A percentile compares a stretch with the other conserved stretches of the same genome.
phyloP scores from a whole-genome alignment of 164 flowering plant genomes.

The Euptelea pleiosperma region DNA sequence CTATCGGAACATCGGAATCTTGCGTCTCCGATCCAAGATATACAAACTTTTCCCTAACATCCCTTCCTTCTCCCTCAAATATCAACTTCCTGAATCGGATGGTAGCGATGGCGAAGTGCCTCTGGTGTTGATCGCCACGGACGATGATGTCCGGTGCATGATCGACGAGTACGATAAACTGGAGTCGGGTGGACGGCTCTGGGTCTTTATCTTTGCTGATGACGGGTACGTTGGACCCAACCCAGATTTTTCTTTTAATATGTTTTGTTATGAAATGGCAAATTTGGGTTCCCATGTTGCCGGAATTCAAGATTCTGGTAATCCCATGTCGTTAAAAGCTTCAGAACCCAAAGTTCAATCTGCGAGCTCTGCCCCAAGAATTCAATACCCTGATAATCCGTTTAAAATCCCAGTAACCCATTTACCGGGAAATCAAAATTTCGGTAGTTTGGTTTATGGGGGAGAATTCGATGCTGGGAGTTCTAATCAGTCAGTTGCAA shows the following conservation, averaged over 20 bases:
- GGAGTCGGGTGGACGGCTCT: constrained; percentile 17
- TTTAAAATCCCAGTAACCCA: not conserved
- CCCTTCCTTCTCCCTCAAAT: constrained; percentile 20
- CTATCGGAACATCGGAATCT: constrained; percentile 20
- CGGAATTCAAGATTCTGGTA: not conserved
- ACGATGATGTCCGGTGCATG: constrained; percentile 37
- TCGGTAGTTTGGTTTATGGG: constrained; percentile 11
- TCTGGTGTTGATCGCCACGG: constrained; percentile 19
- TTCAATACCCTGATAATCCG: too few relatives aligned
- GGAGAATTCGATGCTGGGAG: not conserved
- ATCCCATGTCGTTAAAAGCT: not conserved
- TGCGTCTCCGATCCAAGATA: constrained; percentile 18
- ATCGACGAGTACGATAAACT: constrained; percentile 26
- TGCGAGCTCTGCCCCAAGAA: too few relatives aligned
- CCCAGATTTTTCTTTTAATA: not conserved
- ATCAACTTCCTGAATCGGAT: constrained; percentile 18
- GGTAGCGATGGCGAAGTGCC: not conserved
- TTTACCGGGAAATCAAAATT: not conserved
- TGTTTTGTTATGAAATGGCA: not conserved
- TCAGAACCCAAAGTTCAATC: too few relatives aligned
- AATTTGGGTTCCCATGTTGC: not conserved
- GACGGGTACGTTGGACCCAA: constrained; percentile 6
- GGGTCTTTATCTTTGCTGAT: constrained; percentile 23
- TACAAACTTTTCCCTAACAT: constrained; percentile 19
- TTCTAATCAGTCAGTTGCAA: not conserved